Evolutionary conservation across 2,329 filamentous ascomycete species (phyloP).

Genomic region (Sordariomycetes sp.): DNA sequence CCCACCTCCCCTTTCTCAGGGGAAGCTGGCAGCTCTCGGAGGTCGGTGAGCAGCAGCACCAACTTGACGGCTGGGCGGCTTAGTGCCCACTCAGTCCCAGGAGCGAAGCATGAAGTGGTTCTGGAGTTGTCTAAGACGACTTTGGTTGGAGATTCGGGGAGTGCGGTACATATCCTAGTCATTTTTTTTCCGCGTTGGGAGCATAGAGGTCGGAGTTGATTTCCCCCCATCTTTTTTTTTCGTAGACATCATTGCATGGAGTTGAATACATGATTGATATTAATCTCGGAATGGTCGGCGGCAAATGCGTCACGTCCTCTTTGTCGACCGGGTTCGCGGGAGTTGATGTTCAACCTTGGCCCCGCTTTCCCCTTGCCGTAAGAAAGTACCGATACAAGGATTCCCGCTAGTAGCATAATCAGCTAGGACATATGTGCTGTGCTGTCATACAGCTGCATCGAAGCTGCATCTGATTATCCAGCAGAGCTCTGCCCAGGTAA

Average conservation of each 20-base stretch:
- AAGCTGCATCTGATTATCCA: neutral
- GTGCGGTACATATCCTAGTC: neutral
- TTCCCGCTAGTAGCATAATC: neutral
- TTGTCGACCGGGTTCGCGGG: no score
- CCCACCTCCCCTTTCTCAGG: slow-evolving; percentile 17
- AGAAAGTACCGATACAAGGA: neutral
- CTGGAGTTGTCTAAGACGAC: neutral
- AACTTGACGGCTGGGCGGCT: neutral
- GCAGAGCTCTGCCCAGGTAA: neutral
- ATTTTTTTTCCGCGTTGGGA: neutral
- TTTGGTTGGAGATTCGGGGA: neutral
- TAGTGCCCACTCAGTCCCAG: neutral
- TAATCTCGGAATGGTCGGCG: neutral
- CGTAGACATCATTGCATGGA: neutral
- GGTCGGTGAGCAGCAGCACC: slow-evolving; percentile 11
- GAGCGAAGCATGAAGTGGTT: neutral
- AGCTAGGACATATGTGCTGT: neutral
- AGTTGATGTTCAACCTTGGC: no score
- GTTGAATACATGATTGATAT: neutral
- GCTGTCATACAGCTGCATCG: no score
- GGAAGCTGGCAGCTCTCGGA: slow-evolving; percentile 25
- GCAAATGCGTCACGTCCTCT: neutral
- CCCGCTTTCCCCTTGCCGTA: no score
- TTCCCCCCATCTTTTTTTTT: no score
- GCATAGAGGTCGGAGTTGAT: neutral